A percentile compares a stretch with the other conserved stretches of the same genome.
phyloP scores from a whole-genome alignment of 805 yeast genomes.

The Lipomyces kockii region DNA sequence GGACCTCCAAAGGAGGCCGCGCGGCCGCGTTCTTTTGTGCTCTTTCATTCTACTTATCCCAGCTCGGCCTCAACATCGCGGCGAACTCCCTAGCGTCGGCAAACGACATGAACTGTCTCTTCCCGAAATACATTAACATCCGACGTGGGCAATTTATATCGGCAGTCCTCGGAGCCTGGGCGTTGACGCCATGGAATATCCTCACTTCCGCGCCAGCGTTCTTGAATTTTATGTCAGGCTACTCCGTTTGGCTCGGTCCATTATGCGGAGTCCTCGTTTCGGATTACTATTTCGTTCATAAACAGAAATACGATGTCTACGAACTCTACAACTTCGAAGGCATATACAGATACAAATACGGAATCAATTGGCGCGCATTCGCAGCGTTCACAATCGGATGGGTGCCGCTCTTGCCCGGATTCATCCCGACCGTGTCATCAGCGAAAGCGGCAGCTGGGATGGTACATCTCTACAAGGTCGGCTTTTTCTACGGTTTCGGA shows the following conservation, averaged over 20 bases:
- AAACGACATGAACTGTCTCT: slow-evolving; percentile 46
- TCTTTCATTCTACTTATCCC: slow-evolving; percentile 63
- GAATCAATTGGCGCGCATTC: slow-evolving; percentile 52
- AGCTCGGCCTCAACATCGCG: slow-evolving; percentile 72
- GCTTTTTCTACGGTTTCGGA: slow-evolving; percentile 70
- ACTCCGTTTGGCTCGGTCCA: slow-evolving; percentile 51
- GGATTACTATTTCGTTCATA: slow-evolving; percentile 51
- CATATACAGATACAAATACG: slow-evolving; percentile 52
- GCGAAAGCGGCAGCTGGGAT: slow-evolving; percentile 69
- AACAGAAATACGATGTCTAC: slow-evolving; percentile 49
- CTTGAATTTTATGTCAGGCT: slow-evolving; percentile 47
- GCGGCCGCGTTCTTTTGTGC: slow-evolving; percentile 37
- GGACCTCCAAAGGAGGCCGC: slow-evolving; percentile 36
- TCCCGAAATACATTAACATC: slow-evolving; percentile 58
- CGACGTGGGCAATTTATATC: slow-evolving; percentile 56
- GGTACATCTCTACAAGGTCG: slow-evolving; percentile 55
- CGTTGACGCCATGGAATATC: slow-evolving; percentile 51
- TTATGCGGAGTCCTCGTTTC: slow-evolving; percentile 48
- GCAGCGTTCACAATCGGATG: slow-evolving; percentile 47
- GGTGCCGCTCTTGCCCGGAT: slow-evolving; percentile 40
- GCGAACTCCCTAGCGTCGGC: slow-evolving; percentile 52
- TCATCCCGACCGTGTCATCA: slow-evolving; percentile 34
- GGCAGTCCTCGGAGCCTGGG: slow-evolving; percentile 44
- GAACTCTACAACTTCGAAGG: slow-evolving; percentile 51
- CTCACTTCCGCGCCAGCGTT: slow-evolving; percentile 48